phyloP scores from a whole-genome alignment of 2,329 filamentous ascomycete genomes.

The Ascosphaera acerosa region DNA sequence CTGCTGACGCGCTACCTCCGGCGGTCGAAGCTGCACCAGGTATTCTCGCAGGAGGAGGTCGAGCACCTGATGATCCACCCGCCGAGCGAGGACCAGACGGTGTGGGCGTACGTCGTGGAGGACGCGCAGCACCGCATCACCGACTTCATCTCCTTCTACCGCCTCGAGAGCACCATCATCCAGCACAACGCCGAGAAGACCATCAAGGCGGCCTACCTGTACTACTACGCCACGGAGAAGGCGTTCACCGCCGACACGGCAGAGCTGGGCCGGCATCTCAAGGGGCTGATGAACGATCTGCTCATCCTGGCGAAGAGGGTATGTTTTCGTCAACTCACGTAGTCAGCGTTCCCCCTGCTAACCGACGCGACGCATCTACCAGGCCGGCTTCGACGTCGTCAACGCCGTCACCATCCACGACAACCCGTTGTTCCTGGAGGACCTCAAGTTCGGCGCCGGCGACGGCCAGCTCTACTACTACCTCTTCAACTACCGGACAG shows the following conservation, averaged over 20 bases:
- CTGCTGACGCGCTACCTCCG: conserved; percentile 53
- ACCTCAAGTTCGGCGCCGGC: conserved; percentile 84
- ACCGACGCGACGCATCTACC: too few relatives aligned
- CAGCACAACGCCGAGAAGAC: conserved; percentile 50
- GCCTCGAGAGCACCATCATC: conserved; percentile 79
- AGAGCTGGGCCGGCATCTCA: too few relatives aligned
- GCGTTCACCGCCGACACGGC: conserved; percentile 33
- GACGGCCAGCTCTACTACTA: conserved; percentile 95
- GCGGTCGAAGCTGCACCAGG: conserved; percentile 62
- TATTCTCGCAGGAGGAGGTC: conserved; percentile 56
- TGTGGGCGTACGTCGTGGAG: conserved; percentile 86
- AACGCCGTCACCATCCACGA: conserved; percentile 86
- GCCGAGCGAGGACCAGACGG: conserved; percentile 46
- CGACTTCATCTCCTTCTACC: conserved; percentile 95
- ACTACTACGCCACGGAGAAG: conserved; percentile 78
- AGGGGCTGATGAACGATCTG: conserved; percentile 57
- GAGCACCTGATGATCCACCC: conserved; percentile 70
- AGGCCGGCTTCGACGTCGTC: conserved; percentile 76
- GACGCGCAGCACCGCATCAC: conserved; percentile 52
- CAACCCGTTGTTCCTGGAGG: conserved; percentile 74
- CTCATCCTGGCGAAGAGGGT: conserved; percentile 66
- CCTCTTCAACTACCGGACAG: conserved; percentile 85
- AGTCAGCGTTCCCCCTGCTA: background rate
- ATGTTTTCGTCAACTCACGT: conserved; percentile 4
- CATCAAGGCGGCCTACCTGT: conserved; percentile 80